Percentiles rank a stretch among this genome's conserved stretches.
Evolutionary conservation across 1,284 basidiomycete species (phyloP).

Genomic region (Ustilago bromivora): DNA sequence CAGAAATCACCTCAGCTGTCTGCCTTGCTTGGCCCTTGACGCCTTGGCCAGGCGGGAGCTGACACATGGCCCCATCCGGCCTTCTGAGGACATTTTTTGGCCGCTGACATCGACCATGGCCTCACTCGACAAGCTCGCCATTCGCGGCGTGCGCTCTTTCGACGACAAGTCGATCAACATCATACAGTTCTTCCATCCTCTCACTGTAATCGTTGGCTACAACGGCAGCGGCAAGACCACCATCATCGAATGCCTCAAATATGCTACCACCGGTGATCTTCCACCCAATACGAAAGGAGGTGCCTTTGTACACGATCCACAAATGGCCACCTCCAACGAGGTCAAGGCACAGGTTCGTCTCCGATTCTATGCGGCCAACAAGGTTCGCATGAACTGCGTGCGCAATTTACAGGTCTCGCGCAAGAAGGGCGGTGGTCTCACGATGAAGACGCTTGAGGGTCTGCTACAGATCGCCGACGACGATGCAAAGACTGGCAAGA

Average conservation of each 20-base stretch:
- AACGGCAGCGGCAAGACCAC: constrained; percentile 99
- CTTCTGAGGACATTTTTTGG: no score
- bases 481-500: constrained; percentile 74
- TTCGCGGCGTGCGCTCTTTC: constrained; percentile 70
- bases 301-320: constrained; percentile 95
- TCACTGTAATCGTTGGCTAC: constrained; percentile 98
- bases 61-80: no score
- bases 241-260: constrained; percentile 99
- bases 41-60: no score
- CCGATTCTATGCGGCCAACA: constrained; percentile 88
- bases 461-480: constrained; percentile 82
- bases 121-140: constrained; percentile 68
- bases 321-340: constrained; percentile 97
- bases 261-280: constrained; percentile 96
- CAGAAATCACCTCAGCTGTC: no score
- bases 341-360: constrained; percentile 98
- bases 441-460: constrained; percentile 98
- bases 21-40: no score
- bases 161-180: constrained; percentile 89
- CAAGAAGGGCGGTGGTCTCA: constrained; percentile 78
- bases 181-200: constrained; percentile 96
- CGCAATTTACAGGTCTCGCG: constrained; percentile 92
- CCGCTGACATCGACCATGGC: constrained; percentile 44
- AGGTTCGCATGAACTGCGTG: constrained; percentile 82
- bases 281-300: constrained; percentile 98